Evolutionary conservation across 768 basidiomycete genomes (phyloP).

Genomic region (Kwoniella mangroviensis): DNA sequence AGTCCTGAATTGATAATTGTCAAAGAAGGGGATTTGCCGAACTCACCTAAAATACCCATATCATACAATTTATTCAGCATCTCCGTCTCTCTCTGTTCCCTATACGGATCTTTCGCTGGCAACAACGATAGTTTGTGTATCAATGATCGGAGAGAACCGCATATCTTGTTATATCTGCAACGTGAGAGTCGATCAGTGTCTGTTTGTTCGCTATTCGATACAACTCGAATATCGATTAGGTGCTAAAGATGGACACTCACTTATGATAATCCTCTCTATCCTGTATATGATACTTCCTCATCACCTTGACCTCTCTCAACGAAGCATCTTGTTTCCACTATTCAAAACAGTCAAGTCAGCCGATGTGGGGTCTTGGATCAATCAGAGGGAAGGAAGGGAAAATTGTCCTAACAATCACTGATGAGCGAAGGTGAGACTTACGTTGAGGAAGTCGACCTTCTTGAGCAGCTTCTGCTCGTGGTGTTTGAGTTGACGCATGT

Average conservation of each 20-base stretch:
- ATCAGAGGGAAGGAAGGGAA: slow-evolving; percentile 26
- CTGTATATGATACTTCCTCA: slow-evolving; percentile 94
- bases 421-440: slow-evolving; percentile 58
- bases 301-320: slow-evolving; percentile 86
- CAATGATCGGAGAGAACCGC: slow-evolving; percentile 79
- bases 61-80: slow-evolving; percentile 95
- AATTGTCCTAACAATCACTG: not conserved
- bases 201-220: not conserved
- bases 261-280: slow-evolving; percentile 93
- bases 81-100: slow-evolving; percentile 79
- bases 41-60: slow-evolving; percentile 76
- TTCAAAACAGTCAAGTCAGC: not conserved
- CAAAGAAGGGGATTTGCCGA: not conserved
- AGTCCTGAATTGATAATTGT: no score
- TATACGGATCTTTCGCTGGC: slow-evolving; percentile 85
- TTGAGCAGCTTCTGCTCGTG: slow-evolving; percentile 94
- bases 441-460: slow-evolving; percentile 95
- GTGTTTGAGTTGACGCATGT: slow-evolving; percentile 87
- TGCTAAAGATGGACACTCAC: slow-evolving; percentile 58
- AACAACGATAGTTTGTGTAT: slow-evolving; percentile 86
- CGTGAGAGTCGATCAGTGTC: not conserved
- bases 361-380: not conserved
- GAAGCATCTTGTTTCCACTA: slow-evolving; percentile 98
- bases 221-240: not conserved
- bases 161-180: slow-evolving; percentile 88